Conservation (phyloP, 352 stramenopile genomes). For the Pythium folliculosum region DNA sequence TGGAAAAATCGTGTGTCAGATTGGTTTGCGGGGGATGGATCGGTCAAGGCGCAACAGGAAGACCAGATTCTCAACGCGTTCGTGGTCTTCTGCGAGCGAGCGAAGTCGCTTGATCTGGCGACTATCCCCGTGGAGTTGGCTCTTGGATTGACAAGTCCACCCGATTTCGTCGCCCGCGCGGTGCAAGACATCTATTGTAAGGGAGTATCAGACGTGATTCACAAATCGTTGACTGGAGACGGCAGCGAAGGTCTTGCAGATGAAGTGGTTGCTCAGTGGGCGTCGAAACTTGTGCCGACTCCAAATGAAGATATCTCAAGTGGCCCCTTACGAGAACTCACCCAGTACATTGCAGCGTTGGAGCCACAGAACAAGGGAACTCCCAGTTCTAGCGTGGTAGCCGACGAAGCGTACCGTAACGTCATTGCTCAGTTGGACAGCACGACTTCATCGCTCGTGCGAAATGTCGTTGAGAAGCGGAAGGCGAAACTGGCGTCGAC, state of each 20-base stretch:
- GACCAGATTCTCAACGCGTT: slow-evolving; percentile 29
- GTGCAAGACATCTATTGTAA: slow-evolving; percentile 31
- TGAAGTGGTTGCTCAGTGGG: slow-evolving; percentile 17
- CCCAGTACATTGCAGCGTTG: slow-evolving; percentile 11
- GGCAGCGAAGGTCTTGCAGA: slow-evolving; percentile 11
- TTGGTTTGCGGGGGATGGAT: slow-evolving; percentile 12
- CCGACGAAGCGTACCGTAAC: slow-evolving; percentile 3
- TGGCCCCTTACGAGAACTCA: slow-evolving; percentile 3
- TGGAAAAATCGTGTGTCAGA: slow-evolving; percentile 16
- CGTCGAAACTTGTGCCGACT: slow-evolving; percentile 6
- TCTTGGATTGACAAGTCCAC: slow-evolving; percentile 19
- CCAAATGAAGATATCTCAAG: neutral
- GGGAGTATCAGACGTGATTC: slow-evolving; percentile 29
- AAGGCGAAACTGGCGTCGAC: slow-evolving; percentile 2
- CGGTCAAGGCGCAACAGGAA: slow-evolving; percentile 12
- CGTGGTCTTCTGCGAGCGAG: slow-evolving; percentile 27
- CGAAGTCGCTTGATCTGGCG: slow-evolving; percentile 22
- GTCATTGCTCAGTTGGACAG: slow-evolving; percentile 14
- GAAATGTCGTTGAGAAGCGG: slow-evolving; percentile 3
- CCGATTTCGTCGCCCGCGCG: slow-evolving; percentile 19
- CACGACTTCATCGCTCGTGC: slow-evolving; percentile 8
- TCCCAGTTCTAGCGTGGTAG: neutral
- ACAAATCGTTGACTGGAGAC: slow-evolving; percentile 16
- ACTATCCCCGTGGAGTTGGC: slow-evolving; percentile 27
- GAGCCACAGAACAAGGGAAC: neutral